These are phyloP conservation scores for Cardamine resedifolia DNA, from an alignment of 345 rosid genomes.

Conservation along the genomic window DNA sequence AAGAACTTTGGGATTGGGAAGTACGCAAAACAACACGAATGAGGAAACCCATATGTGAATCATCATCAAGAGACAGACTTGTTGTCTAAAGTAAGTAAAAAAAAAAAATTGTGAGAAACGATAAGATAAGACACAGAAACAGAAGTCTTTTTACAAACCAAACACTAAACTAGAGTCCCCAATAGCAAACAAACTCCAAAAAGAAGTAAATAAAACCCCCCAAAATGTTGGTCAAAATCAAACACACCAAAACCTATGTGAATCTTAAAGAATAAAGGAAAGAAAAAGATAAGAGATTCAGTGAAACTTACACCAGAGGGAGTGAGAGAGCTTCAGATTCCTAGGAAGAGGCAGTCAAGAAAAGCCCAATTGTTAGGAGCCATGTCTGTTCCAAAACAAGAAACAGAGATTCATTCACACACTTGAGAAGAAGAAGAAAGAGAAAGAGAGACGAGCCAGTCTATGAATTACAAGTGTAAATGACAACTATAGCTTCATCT, in stretches of 20 bases:
- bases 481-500: slow-evolving; percentile 43
- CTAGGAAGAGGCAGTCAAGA: slow-evolving; percentile 43
- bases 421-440: slow-evolving; percentile 20
- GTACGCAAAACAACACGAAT: slow-evolving; percentile 32
- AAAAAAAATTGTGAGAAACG: slow-evolving; percentile 30
- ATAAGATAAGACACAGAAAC: slow-evolving; percentile 13
- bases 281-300: slow-evolving; percentile 9
- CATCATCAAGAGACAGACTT: slow-evolving; percentile 38
- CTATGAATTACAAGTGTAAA: slow-evolving; percentile 52
- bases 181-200: slow-evolving; percentile 14
- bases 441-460: slow-evolving; percentile 14
- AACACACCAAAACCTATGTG: slow-evolving; percentile 34
- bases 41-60: slow-evolving; percentile 35
- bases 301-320: slow-evolving; percentile 21
- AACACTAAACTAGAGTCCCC: slow-evolving; percentile 5
- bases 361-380: slow-evolving; percentile 63
- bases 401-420: slow-evolving; percentile 37
- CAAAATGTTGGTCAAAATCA: slow-evolving; percentile 26
- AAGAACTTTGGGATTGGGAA: slow-evolving; percentile 34
- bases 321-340: slow-evolving; percentile 35
- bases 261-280: not conserved
- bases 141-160: slow-evolving; percentile 14
- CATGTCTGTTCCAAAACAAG: slow-evolving; percentile 65
- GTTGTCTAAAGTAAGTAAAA: slow-evolving; percentile 28
- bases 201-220: not conserved